phyloP scores from a whole-genome alignment of 78 protist species.

The Chrysochromulina tobinii region DNA sequence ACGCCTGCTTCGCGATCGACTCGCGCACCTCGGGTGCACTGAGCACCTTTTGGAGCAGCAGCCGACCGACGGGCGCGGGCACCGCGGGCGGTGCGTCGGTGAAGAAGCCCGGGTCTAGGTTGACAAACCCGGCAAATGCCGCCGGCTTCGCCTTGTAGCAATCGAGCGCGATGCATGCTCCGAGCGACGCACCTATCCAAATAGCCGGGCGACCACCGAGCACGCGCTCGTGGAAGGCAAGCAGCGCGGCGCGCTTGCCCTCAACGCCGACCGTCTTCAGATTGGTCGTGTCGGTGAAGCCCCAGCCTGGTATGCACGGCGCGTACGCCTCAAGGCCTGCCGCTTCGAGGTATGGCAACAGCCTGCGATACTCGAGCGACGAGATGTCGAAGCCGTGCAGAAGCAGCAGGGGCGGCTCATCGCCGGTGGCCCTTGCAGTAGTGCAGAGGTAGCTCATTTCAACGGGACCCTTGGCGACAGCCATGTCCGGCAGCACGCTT shows the following conservation, averaged over 20 bases:
- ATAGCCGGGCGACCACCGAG: neutral
- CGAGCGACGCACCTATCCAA: slow-evolving; percentile 15
- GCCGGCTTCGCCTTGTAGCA: neutral
- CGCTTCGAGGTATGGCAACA: slow-evolving; percentile 11
- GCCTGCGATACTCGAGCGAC: slow-evolving; percentile 29
- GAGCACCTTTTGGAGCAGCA: neutral
- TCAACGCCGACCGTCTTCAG: neutral
- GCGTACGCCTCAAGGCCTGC: neutral
- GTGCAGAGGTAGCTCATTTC: too few species aligned
- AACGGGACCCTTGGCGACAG: too few species aligned
- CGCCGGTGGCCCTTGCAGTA: too few species aligned
- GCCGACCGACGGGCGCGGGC: neutral
- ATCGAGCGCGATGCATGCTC: slow-evolving; percentile 12
- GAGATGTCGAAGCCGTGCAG: slow-evolving; percentile 45
- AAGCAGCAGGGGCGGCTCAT: neutral
- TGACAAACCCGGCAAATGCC: neutral
- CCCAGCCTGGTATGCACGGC: slow-evolving; percentile 36
- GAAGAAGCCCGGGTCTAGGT: slow-evolving; percentile 25
- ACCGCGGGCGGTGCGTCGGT: slow-evolving; percentile 20
- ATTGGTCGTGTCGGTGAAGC: neutral
- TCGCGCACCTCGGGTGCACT: neutral
- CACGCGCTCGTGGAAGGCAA: neutral
- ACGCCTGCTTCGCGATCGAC: neutral
- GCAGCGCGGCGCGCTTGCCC: neutral
- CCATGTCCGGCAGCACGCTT: too few species aligned